These are phyloP conservation scores for Fusarium tjaetaba DNA, from an alignment of 2,329 filamentous ascomycete genomes.

Conservation along the genomic window DNA sequence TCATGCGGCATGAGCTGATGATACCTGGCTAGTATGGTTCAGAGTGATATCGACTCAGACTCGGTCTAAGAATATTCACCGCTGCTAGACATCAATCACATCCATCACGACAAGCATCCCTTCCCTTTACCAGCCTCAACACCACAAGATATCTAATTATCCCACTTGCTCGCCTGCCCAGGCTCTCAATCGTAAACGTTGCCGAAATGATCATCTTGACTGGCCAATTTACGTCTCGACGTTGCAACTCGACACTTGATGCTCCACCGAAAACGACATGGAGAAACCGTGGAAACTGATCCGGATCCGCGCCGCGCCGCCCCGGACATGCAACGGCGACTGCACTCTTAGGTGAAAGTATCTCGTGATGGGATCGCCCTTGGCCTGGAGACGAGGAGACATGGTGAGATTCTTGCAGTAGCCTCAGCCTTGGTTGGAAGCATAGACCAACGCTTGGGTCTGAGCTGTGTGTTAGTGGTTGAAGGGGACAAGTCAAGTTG, in stretches of 20 bases:
- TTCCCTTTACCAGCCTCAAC: conserved; percentile 5
- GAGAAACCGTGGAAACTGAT: conserved; percentile 12
- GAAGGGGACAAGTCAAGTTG: neutral
- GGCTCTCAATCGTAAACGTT: conserved; percentile 10
- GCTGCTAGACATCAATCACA: neutral
- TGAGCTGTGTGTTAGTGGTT: neutral
- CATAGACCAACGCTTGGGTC: neutral
- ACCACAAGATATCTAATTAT: neutral
- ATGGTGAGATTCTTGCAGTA: conserved; percentile 21
- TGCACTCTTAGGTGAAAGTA: conserved; percentile 41
- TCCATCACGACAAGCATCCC: conserved; percentile 8
- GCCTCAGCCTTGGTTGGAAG: neutral
- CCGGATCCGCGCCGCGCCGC: conserved; percentile 20
- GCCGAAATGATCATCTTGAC: conserved; percentile 7
- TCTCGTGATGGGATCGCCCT: conserved; percentile 40
- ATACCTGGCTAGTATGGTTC: conserved; percentile 3
- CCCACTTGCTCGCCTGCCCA: neutral
- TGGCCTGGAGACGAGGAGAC: neutral
- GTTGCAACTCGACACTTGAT: conserved; percentile 3
- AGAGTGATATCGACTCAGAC: conserved; percentile 7
- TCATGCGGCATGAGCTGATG: conserved; percentile 6
- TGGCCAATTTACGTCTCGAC: conserved; percentile 1
- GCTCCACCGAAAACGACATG: conserved; percentile 2
- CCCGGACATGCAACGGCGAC: conserved; percentile 9
- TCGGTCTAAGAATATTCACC: conserved; percentile 8